Conservation (phyloP, 129 eudicot species). For the Rutidosis leptorrhynchoides region DNA sequence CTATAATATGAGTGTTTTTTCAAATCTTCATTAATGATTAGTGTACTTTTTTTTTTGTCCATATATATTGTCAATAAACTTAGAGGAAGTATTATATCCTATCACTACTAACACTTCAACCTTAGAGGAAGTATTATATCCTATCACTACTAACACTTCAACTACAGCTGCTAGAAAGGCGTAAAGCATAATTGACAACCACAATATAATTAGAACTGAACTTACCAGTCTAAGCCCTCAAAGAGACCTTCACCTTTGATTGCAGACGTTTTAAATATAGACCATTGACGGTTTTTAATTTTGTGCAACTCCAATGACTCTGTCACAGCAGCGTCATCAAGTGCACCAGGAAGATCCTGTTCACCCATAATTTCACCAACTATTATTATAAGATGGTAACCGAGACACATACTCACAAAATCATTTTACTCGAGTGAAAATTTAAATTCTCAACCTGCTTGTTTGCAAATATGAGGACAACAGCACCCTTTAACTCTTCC, state of each 20-base stretch:
- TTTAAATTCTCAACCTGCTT: slow-evolving; percentile 60
- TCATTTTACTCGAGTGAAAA: not conserved
- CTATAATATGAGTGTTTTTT: not conserved
- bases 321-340: no score
- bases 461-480: slow-evolving; percentile 90
- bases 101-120: not conserved
- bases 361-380: no score
- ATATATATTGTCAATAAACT: not conserved
- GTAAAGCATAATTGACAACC: not conserved
- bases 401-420: not conserved
- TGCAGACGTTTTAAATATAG: no score
- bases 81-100: not conserved
- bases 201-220: not conserved
- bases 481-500: slow-evolving; percentile 93
- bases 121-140: not conserved
- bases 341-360: no score
- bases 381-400: not conserved
- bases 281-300: no score
- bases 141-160: not conserved
- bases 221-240: slow-evolving; percentile 18
- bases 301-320: no score
- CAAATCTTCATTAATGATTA: not conserved
- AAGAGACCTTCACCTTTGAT: no score
- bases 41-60: not conserved
- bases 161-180: slow-evolving; percentile 3